These are phyloP conservation scores for Pseudogymnoascus sp. DNA, from an alignment of 2,329 filamentous ascomycete genomes.

Conservation along the genomic window DNA sequence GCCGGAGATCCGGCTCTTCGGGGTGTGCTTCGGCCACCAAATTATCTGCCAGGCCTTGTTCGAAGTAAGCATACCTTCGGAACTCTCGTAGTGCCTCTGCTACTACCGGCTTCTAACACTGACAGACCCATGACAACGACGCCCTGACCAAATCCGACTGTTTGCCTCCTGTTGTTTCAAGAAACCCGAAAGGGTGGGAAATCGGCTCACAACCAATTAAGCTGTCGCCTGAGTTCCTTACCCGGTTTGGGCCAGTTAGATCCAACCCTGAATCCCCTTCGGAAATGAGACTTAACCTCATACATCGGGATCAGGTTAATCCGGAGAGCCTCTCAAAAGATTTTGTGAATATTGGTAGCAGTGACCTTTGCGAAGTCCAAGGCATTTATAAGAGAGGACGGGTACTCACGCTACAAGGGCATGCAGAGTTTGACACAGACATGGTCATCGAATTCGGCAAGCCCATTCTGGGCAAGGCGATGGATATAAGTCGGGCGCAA, in stretches of 20 bases:
- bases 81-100: background rate
- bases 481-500: conserved; percentile 9
- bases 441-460: conserved; percentile 31
- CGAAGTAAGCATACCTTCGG: background rate
- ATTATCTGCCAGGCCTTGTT: conserved; percentile 34
- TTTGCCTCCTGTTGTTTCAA: conserved; percentile 9
- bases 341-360: too few relatives aligned
- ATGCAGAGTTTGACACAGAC: conserved; percentile 38
- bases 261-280: background rate
- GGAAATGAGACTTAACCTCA: conserved; percentile 30
- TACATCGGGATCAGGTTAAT: conserved; percentile 31
- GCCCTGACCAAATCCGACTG: too few relatives aligned
- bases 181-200: conserved; percentile 27
- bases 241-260: conserved; percentile 15
- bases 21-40: conserved; percentile 39
- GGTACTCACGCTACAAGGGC: conserved; percentile 36
- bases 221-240: conserved; percentile 22
- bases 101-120: background rate
- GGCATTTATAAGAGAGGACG: conserved; percentile 24
- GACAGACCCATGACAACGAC: too few relatives aligned
- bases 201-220: conserved; percentile 27
- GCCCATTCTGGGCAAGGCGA: conserved; percentile 19
- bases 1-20: conserved; percentile 37
- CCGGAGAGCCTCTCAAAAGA: conserved; percentile 16
- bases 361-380: too few relatives aligned